Percentiles rank a stretch among this genome's conserved stretches.
These are phyloP conservation scores for Aeschynomene evenia DNA, from an alignment of 306 rosid species.

Conservation along the genomic window DNA sequence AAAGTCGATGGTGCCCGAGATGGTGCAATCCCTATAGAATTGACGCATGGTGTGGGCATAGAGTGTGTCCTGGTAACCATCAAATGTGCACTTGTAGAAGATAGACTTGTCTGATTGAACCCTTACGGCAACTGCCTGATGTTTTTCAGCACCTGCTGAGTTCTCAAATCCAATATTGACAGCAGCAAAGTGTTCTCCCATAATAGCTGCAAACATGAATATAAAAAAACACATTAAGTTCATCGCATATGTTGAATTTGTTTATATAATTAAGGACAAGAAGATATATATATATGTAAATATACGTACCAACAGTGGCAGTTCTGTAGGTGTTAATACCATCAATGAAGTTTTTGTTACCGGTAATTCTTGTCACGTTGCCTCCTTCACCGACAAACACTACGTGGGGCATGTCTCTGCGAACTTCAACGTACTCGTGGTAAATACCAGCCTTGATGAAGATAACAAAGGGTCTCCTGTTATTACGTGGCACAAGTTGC, in stretches of 20 bases:
- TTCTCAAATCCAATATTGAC: slow-evolving; percentile 66
- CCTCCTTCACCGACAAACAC: slow-evolving; percentile 62
- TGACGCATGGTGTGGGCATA: slow-evolving; percentile 65
- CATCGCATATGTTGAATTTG: too few species aligned
- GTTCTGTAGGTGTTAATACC: slow-evolving; percentile 52
- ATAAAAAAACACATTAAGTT: too few species aligned
- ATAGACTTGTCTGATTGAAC: slow-evolving; percentile 55
- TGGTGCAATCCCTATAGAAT: slow-evolving; percentile 58
- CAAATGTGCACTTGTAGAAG: slow-evolving; percentile 61
- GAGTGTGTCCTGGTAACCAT: slow-evolving; percentile 65
- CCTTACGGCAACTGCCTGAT: slow-evolving; percentile 75
- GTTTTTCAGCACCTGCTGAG: slow-evolving; percentile 57
- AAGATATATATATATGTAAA: too few species aligned
- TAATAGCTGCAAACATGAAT: slow-evolving; percentile 36
- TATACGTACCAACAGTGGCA: slow-evolving; percentile 54
- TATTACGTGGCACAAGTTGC: slow-evolving; percentile 28
- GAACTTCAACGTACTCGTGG: slow-evolving; percentile 39
- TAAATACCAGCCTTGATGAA: slow-evolving; percentile 64
- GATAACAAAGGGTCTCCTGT: slow-evolving; percentile 40
- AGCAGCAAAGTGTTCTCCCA: slow-evolving; percentile 52
- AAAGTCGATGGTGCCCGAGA: slow-evolving; percentile 77
- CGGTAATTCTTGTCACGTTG: slow-evolving; percentile 49
- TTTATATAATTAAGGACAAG: too few species aligned
- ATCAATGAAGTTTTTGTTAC: slow-evolving; percentile 46
- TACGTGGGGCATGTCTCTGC: slow-evolving; percentile 35